phyloP scores from a whole-genome alignment of 257 asterid genomes.

The Galeopsis tetrahit region DNA sequence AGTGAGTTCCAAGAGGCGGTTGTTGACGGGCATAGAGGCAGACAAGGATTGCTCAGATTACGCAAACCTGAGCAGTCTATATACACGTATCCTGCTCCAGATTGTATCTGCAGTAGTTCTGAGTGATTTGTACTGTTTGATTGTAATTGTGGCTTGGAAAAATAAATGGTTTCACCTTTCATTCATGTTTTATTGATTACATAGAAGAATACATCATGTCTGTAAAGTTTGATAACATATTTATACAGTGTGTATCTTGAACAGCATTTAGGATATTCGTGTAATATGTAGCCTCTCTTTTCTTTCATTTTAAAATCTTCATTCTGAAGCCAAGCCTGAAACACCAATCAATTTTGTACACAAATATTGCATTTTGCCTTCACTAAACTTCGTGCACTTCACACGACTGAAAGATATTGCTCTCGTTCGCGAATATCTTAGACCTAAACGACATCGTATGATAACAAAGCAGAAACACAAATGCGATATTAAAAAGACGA shows the following conservation, averaged over 20 bases:
- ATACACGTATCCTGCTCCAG: conserved; percentile 94
- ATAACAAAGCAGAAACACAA: too few relatives aligned
- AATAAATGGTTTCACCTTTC: conserved; percentile 35
- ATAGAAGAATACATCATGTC: not conserved
- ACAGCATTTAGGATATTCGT: conserved; percentile 31
- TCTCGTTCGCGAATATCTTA: too few relatives aligned
- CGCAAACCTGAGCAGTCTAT: conserved; percentile 78
- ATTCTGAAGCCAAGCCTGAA: not conserved
- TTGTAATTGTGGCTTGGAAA: conserved; percentile 22
- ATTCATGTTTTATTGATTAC: conserved; percentile 20
- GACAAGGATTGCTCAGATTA: conserved; percentile 77
- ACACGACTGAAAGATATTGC: too few relatives aligned
- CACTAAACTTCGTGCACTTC: too few relatives aligned
- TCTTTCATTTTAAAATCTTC: not conserved
- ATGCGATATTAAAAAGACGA: too few relatives aligned
- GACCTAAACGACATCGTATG: too few relatives aligned
- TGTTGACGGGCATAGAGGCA: conserved; percentile 66
- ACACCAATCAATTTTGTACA: not conserved
- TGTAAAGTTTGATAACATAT: conserved; percentile 32
- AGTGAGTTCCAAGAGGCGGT: conserved; percentile 71
- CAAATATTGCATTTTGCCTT: not conserved
- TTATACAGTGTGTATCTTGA: conserved; percentile 29
- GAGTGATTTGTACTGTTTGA: not conserved
- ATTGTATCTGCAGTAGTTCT: conserved; percentile 84
- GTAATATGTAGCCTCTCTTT: conserved; percentile 11